Conservation (phyloP, 805 yeast species). For the Jamesozyma spencerorum region DNA sequence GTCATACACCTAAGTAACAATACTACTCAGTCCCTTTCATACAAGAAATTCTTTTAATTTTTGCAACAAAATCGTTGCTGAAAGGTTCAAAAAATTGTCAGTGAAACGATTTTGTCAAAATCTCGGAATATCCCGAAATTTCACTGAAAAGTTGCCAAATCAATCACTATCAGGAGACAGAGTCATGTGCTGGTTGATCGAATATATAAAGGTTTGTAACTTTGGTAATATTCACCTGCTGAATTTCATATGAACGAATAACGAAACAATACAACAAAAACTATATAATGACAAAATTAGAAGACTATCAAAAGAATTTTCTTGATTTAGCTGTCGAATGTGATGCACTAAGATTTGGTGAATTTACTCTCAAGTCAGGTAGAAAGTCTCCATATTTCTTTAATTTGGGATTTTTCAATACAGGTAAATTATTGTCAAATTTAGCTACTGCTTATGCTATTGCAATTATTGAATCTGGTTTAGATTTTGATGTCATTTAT, state of each 20-base stretch:
- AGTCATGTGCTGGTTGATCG: no score
- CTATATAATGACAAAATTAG: constrained; percentile 14
- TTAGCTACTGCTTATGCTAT: constrained; percentile 84
- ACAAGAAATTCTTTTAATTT: no score
- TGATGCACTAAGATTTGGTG: constrained; percentile 78
- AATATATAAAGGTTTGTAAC: no score
- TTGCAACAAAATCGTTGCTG: no score
- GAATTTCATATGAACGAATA: not conserved
- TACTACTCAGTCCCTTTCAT: no score
- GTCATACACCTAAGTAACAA: no score
- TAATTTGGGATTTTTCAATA: constrained; percentile 78
- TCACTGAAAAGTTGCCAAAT: no score
- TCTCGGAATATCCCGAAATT: not conserved
- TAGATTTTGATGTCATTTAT: constrained; percentile 82
- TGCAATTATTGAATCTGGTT: constrained; percentile 69
- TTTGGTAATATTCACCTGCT: no score
- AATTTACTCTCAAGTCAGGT: constrained; percentile 84
- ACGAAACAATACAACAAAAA: no score
- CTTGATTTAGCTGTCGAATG: constrained; percentile 74
- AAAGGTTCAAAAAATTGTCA: no score
- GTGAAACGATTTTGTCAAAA: not conserved
- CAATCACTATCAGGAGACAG: no score
- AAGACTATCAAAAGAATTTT: constrained; percentile 53
- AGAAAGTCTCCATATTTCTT: constrained; percentile 92
- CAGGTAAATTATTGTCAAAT: constrained; percentile 65